Evolutionary conservation across 345 rosid species (phyloP).

Genomic region (Eutrema yunnanense): DNA sequence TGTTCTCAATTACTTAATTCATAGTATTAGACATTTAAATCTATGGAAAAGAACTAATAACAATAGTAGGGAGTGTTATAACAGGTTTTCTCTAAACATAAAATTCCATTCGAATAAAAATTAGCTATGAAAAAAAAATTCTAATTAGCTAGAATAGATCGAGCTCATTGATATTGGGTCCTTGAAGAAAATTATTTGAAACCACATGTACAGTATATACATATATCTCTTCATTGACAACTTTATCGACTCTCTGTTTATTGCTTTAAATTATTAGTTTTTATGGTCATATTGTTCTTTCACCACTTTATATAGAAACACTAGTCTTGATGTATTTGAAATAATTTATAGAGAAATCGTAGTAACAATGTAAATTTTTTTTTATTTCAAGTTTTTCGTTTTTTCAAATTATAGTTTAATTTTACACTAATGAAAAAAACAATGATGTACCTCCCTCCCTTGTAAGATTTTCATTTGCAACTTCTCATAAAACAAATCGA

Average conservation of each 20-base stretch:
- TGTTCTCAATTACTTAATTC: too few relatives aligned
- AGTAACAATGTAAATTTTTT: too few relatives aligned
- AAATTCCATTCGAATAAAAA: background rate
- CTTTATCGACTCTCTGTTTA: background rate
- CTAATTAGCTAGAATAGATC: background rate
- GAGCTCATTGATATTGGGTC: background rate
- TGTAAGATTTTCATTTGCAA: constrained; percentile 5
- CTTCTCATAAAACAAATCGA: background rate
- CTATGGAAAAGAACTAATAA: too few relatives aligned
- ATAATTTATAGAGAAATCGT: too few relatives aligned
- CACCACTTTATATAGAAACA: background rate
- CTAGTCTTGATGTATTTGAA: background rate
- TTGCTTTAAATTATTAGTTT: background rate
- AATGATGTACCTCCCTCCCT: background rate
- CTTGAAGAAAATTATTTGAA: too few relatives aligned
- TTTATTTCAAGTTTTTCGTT: too few relatives aligned
- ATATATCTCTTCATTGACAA: background rate
- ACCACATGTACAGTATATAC: background rate
- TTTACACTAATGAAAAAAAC: background rate
- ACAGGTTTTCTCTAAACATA: background rate
- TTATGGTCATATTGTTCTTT: background rate
- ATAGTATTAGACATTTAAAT: background rate
- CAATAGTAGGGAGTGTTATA: too few relatives aligned
- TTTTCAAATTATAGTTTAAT: too few relatives aligned
- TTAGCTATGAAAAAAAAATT: background rate